Evolutionary conservation across 805 yeast species (phyloP).

Genomic region (Ogataea paraovalis): DNA sequence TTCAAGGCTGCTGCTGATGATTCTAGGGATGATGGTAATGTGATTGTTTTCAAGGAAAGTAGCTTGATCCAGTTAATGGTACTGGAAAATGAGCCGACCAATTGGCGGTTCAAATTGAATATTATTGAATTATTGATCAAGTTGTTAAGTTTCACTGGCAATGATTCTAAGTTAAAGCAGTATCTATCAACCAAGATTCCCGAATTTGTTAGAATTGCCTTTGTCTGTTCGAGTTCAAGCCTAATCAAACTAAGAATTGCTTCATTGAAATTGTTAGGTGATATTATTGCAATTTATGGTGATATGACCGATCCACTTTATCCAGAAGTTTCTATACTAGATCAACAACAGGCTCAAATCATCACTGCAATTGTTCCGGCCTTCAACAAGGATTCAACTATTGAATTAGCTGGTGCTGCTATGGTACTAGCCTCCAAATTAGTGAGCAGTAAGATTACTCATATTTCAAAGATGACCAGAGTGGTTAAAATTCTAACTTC

Average conservation of each 20-base stretch:
- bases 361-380: conserved; percentile 87
- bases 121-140: conserved; percentile 44
- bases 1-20: neutral
- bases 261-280: conserved; percentile 66
- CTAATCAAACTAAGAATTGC: conserved; percentile 53
- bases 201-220: conserved; percentile 74
- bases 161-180: conserved; percentile 36
- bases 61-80: conserved; percentile 23
- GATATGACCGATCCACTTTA: conserved; percentile 66
- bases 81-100: conserved; percentile 49
- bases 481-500: conserved; percentile 61
- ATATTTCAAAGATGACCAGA: conserved; percentile 45
- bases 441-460: conserved; percentile 56
- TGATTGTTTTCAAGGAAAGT: conserved; percentile 5
- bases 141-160: conserved; percentile 37
- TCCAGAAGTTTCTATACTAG: conserved; percentile 66
- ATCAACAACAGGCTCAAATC: conserved; percentile 93
- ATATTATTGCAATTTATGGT: conserved; percentile 57
- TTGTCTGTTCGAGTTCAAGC: conserved; percentile 74
- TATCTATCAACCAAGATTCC: conserved; percentile 44
- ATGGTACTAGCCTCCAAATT: conserved; percentile 75
- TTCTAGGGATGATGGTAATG: conserved; percentile 1
- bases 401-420: conserved; percentile 72
- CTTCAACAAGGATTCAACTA: conserved; percentile 67
- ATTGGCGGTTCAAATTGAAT: conserved; percentile 52